Evolutionary conservation across 78 protist species (phyloP).

Genomic region (Dictyostelium firmibasis): DNA sequence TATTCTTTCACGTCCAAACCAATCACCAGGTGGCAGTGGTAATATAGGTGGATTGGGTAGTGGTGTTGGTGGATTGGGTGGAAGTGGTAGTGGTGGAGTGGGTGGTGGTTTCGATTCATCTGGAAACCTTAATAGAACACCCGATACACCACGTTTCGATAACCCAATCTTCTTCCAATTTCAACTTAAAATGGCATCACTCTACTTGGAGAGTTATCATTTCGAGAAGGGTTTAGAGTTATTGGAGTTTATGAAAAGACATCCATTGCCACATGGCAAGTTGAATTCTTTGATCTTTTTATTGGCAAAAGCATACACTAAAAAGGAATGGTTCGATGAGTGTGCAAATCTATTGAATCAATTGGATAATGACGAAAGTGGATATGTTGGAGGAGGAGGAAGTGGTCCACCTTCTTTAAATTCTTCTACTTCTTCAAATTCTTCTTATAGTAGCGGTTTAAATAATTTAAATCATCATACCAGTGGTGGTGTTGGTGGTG

Average conservation of each 20-base stretch:
- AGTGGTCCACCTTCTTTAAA: neutral
- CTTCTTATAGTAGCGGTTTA: neutral
- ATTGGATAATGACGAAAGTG: slow-evolving; percentile 57
- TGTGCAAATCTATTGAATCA: slow-evolving; percentile 15
- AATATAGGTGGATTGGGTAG: neutral
- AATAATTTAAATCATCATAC: neutral
- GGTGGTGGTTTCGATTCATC: neutral
- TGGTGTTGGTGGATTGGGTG: neutral
- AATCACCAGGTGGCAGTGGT: neutral
- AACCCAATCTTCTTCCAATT: slow-evolving; percentile 74
- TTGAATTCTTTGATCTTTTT: slow-evolving; percentile 43
- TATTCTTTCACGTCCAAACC: slow-evolving; percentile 15
- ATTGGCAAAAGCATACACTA: slow-evolving; percentile 70
- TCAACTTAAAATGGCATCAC: slow-evolving; percentile 56
- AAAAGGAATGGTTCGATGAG: slow-evolving; percentile 71
- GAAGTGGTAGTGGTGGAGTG: neutral
- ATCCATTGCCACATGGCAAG: slow-evolving; percentile 70
- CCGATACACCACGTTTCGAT: slow-evolving; percentile 58
- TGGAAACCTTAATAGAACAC: neutral
- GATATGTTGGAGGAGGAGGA: neutral
- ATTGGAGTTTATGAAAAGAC: slow-evolving; percentile 43
- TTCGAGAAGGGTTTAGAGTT: slow-evolving; percentile 74
- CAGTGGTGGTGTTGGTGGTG: neutral
- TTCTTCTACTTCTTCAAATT: neutral
- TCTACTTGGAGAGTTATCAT: slow-evolving; percentile 76